phyloP scores from a whole-genome alignment of 768 basidiomycete species.

The Dioszegia hungarica region DNA sequence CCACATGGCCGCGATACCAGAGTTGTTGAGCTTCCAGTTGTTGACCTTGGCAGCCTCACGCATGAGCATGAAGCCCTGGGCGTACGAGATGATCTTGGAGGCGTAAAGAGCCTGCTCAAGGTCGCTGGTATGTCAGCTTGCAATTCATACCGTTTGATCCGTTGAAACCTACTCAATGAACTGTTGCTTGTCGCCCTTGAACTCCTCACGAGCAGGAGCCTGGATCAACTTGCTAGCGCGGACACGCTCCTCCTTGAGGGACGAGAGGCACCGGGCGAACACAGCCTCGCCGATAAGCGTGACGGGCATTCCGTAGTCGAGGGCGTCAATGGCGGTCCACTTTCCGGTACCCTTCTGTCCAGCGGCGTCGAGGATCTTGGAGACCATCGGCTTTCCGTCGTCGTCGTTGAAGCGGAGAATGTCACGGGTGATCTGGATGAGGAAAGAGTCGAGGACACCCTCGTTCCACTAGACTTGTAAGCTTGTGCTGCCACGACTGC shows the following conservation, averaged over 20 bases:
- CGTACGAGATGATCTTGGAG: slow-evolving; percentile 99
- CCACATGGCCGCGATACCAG: slow-evolving; percentile 98
- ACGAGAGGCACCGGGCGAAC: slow-evolving; percentile 94
- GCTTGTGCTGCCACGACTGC: no score
- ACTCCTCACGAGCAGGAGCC: slow-evolving; percentile 85
- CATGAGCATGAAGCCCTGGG: slow-evolving; percentile 99
- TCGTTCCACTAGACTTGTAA: slow-evolving; percentile 74
- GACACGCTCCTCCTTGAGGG: slow-evolving; percentile 91
- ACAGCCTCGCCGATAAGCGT: slow-evolving; percentile 99
- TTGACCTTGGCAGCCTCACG: slow-evolving; percentile 90
- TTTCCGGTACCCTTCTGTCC: slow-evolving; percentile 98
- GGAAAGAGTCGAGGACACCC: slow-evolving; percentile 98
- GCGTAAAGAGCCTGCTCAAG: slow-evolving; percentile 98
- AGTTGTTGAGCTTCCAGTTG: slow-evolving; percentile 89
- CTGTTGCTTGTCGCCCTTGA: slow-evolving; percentile 96
- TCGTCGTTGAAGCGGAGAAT: slow-evolving; percentile 91
- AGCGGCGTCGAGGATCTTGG: slow-evolving; percentile 91
- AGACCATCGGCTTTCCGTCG: slow-evolving; percentile 83
- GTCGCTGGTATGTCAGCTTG: slow-evolving; percentile 53
- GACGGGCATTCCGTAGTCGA: slow-evolving; percentile 77
- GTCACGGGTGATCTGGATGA: slow-evolving; percentile 96
- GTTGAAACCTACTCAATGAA: slow-evolving; percentile 68
- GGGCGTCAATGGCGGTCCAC: slow-evolving; percentile 94
- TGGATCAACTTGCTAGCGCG: slow-evolving; percentile 86
- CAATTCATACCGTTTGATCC: neutral